Evolutionary conservation across 495 filamentous ascomycete genomes (phyloP), one percentile per base, ranked within the genome.

Genomic region (Paragyromitra xinjiangensis): DNA sequence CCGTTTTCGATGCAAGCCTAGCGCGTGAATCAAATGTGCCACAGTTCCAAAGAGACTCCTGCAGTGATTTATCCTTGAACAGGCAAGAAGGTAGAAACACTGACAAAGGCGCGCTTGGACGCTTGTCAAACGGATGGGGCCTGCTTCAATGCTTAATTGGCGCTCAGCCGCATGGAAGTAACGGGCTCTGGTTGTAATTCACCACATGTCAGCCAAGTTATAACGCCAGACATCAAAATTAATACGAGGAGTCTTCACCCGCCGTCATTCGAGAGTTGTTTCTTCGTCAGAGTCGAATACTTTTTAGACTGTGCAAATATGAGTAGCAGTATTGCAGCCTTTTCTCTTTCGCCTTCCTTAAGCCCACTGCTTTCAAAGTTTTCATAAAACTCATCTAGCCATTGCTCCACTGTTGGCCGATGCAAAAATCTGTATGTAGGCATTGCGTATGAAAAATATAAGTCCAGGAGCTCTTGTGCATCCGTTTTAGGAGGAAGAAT

Each of bases 31-130:
- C 6, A 82, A 70, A 37, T 81, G 83, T 37, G 83, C 84, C 0
- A 83, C 83, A 2, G 84, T 86, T 1, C 85, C 84, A 63, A 85
- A 84, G 29, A 84, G 78, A 70, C 73, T 82, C 78, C 83, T 83
- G 68, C 83, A 84, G 56, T 85, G 84, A 58, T 85, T 84, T 40
- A 84, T 82, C 11, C 82, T 77, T 3, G 83, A 84, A 63, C 82
- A 80, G 11, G 81, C 73, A 8, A 85, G 76, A 24, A 85, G 80
- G 68, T 83, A 85, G 67, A 84, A 82, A 40, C 84, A 85, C 66
- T 83, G 84, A 16, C 80, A 79, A 6, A 85, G 69, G 8, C 84
- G 81, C 9, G 84, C 84, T 74, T 85, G 84, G 14, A 85, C 81
- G 64, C 81, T 84, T 6, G 81, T 75, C 14, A 85, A 64, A 16